Percentiles rank a stretch among this genome's conserved stretches.
Evolutionary conservation across 164 flowering plant species (phyloP).

Genomic region (Echeveria elegans): DNA sequence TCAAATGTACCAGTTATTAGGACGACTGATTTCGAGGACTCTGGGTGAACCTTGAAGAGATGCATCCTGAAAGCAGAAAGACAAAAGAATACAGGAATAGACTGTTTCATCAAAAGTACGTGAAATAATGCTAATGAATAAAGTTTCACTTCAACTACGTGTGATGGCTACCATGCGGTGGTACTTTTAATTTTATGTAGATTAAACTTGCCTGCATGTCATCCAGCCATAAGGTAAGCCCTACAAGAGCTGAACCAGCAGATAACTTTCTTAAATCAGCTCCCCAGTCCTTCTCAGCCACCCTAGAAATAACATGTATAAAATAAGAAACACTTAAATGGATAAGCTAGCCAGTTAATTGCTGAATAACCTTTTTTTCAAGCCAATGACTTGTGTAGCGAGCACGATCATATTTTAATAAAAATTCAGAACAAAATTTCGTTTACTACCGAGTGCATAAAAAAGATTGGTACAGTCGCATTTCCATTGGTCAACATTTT

Average conservation of each 20-base stretch:
- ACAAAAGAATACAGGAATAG: neutral
- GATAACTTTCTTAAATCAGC: conserved; percentile 97
- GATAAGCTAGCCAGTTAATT: neutral
- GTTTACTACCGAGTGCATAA: neutral
- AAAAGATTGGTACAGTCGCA: no score
- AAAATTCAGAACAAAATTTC: neutral
- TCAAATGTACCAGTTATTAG: conserved; percentile 83
- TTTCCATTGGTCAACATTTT: no score
- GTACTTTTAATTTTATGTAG: neutral
- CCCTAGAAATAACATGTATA: conserved; percentile 40
- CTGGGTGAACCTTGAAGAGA: conserved; percentile 80
- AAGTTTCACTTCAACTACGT: neutral
- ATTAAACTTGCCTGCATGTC: conserved; percentile 85
- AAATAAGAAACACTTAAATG: conserved; percentile 3
- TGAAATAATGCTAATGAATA: neutral
- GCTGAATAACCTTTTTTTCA: neutral
- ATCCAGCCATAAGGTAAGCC: conserved; percentile 89
- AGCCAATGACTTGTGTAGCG: neutral
- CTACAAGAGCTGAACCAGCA: conserved; percentile 96
- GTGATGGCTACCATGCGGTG: neutral
- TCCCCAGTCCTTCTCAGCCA: conserved; percentile 94
- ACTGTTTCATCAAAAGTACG: neutral
- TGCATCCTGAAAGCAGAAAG: conserved; percentile 61
- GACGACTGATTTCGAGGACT: conserved; percentile 87
- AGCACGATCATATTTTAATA: neutral